Conservation (phyloP, 306 rosid species). For the Dalbergia oliveri region DNA sequence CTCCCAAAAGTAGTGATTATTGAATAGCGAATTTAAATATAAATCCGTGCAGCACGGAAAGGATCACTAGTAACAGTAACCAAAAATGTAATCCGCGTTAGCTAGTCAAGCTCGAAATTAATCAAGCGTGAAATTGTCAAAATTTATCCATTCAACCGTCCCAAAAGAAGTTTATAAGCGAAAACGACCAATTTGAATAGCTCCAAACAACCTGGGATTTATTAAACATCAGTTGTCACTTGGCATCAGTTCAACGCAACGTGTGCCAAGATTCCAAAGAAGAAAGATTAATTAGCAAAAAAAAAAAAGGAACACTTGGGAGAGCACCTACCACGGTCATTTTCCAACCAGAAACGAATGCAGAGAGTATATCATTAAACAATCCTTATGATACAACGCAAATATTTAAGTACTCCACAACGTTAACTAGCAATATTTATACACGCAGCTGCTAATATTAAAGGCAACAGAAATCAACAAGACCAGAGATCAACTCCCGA, state of each 20-base stretch:
- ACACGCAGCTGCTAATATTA: slow-evolving; percentile 26
- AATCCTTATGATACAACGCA: slow-evolving; percentile 27
- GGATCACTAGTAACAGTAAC: background rate
- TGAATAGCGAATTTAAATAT: too few species aligned
- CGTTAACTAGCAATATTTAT: background rate
- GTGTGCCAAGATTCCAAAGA: background rate
- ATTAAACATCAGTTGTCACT: background rate
- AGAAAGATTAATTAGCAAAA: background rate
- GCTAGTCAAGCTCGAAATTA: background rate
- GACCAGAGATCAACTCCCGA: slow-evolving; percentile 40
- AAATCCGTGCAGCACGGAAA: too few species aligned
- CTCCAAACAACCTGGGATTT: background rate
- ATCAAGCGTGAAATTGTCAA: background rate
- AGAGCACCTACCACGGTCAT: background rate
- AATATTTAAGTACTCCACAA: slow-evolving; percentile 30
- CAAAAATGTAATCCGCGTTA: background rate
- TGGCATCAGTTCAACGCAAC: background rate
- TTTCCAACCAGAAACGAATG: background rate
- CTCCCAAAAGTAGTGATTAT: too few species aligned
- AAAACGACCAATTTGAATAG: background rate
- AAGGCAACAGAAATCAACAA: slow-evolving; percentile 46
- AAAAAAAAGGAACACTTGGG: background rate
- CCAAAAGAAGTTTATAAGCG: background rate
- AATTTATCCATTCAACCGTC: background rate
- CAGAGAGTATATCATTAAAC: slow-evolving; percentile 27